Evolutionary conservation across 1,284 basidiomycete species (phyloP).

Genomic region (Marasmius sp.): DNA sequence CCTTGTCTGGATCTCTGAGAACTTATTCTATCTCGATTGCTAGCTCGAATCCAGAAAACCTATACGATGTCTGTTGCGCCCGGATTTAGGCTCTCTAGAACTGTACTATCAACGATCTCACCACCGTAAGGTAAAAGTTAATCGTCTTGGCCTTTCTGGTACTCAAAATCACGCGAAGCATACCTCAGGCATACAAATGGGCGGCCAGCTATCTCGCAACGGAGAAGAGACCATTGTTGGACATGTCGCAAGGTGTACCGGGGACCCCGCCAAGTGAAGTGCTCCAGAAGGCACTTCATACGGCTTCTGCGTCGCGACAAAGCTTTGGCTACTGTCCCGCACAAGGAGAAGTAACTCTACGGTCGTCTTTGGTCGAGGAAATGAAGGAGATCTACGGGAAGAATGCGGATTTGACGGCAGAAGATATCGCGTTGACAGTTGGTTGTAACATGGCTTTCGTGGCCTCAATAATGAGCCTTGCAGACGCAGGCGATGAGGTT

Average conservation of each 20-base stretch:
- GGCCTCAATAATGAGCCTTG: constrained; percentile 63
- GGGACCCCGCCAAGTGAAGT: constrained; percentile 58
- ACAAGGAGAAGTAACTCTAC: constrained; percentile 61
- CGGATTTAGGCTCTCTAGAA: constrained; percentile 37
- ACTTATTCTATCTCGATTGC: neutral
- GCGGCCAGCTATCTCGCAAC: constrained; percentile 47
- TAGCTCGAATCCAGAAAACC: neutral
- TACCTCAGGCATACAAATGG: constrained; percentile 73
- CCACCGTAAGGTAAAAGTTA: constrained; percentile 35
- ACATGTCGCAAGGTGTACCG: constrained; percentile 81
- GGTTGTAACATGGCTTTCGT: constrained; percentile 77
- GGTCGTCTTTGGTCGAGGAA: constrained; percentile 62
- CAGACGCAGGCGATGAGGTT: constrained; percentile 71
- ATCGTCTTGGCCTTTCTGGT: neutral
- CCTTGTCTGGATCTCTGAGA: neutral
- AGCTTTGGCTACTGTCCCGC: constrained; percentile 67
- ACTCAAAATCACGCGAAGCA: constrained; percentile 38
- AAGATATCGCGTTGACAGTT: constrained; percentile 65
- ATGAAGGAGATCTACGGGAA: constrained; percentile 63
- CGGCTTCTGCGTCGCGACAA: constrained; percentile 42
- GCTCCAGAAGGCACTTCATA: constrained; percentile 53
- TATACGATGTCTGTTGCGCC: constrained; percentile 10
- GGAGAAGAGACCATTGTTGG: constrained; percentile 53
- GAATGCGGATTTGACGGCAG: constrained; percentile 43
- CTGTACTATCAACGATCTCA: constrained; percentile 37